Evolutionary conservation across 2,329 filamentous ascomycete species (phyloP), one percentile per base, ranked within the genome.

Genomic region (Penicillium aurantiogriseum): DNA sequence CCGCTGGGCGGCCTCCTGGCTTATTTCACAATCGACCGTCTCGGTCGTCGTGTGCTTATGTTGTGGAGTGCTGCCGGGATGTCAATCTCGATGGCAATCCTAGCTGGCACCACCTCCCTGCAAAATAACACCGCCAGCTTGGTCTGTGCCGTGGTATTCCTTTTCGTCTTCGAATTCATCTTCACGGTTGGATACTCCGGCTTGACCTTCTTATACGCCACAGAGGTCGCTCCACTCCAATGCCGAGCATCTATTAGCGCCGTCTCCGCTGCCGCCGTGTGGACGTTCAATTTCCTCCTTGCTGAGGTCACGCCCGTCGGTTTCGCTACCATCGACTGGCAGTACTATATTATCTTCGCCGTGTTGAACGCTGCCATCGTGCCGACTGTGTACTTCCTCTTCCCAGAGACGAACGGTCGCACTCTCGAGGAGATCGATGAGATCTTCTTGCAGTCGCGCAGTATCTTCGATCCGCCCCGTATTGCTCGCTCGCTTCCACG

Each of bases 391-490:
- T 77, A 74, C 54, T 71, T 76, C 47, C 74, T 73, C 61, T 77
- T 74, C 57, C 74, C 74, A 0, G 74, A 77, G 61, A 76, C 74
- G 13, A 73, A 74, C 35, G 74, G 73, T 1, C 69, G 71, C 7
- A 69, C 73, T 0, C 61, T 77, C 11, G 74, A 77, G 58, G 74
- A 76, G 53, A 73, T 76, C 15, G 73, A 76, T 59, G 69, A 73
- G 50, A 73, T 76, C n/a, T 76, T 76, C 58, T 57, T 68, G 25
- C 69, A 68, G 53, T 64, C 70, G 0, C 74, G 65, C 40, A 67
- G 43, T 40, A 63, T 71, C 21, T 64, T 71, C 35, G 64, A 72
- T 42, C 67, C 69, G 29, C 64, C 65, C 0, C 55, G 58, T 5
- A 52, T 73, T 40, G 69, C 70, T 2, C 54, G 63, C 6, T 51